Evolutionary conservation across 2,329 filamentous ascomycete genomes (phyloP), one percentile per base, ranked within the genome.

Genomic region (Dactylonectria estremocensis): DNA sequence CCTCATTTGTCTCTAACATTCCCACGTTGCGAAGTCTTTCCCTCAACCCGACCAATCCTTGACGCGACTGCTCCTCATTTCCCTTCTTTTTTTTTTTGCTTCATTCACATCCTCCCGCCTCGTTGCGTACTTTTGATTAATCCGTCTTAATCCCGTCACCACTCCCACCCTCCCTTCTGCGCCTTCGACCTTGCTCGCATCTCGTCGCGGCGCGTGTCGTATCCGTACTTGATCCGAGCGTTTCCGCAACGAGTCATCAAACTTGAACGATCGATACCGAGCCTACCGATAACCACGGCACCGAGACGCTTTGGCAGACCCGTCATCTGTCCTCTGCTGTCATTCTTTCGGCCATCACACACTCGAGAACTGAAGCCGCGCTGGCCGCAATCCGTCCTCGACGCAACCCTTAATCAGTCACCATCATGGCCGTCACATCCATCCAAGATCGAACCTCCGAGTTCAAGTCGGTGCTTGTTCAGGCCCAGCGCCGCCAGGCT

Each of bases 401-500:
- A 68, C 61, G 40, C 62, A 50, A 64, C 64, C 58, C 62, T 53
- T 63, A 64, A 66, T 63, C 69, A 69, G 37, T 60, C 35, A 46
- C 61, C 79, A 79, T 69, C 58, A 92, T 92, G 90, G 89, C 89
- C 64, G 86, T 90, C 78, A 80, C 87, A 68, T 95, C 95, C 58
- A 97, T 98, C 81, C 96, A 99, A 86, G 96, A 99, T 85, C 94
- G 96, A 78, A 99, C 96, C 65, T 89, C 91, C 78, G 96, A 99
- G 87, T 99, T 99, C 88, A 92, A 92, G 80, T 93, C 95, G 71
- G 97, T 98, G 77, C 90, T 98, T 69, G 87, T 89, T 52, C 94
- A 97, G 80, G 93, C 94, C 58, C 94, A 97, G 83, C 93, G 92
- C 78, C 89, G 91, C 71, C 91, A 96, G 77, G 90, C 91, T 35